Conservation (phyloP, 1,139 yeast genomes). For the Magnusiomyces suaveolens region DNA sequence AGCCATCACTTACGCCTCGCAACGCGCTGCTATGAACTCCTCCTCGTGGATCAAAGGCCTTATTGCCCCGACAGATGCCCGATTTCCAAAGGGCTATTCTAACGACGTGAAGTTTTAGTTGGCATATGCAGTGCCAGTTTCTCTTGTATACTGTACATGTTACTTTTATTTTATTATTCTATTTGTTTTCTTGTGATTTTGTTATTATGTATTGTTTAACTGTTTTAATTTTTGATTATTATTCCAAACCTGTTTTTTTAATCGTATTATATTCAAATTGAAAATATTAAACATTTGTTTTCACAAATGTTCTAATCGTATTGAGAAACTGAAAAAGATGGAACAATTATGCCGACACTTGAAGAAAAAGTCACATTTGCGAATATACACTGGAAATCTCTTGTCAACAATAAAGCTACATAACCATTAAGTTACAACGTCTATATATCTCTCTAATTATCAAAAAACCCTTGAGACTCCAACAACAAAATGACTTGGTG, state of each 20-base stretch:
- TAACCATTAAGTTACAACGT: no score
- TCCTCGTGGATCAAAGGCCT: conserved; percentile 12
- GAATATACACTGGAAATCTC: no score
- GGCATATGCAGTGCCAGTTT: no score
- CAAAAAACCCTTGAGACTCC: conserved; percentile 72
- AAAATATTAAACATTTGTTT: no score
- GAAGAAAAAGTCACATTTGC: no score
- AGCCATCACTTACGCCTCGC: not conserved
- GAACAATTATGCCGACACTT: no score
- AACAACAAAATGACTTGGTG: conserved; percentile 60
- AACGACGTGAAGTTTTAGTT: conserved; percentile 9
- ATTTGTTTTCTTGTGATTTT: not conserved
- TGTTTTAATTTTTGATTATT: not conserved
- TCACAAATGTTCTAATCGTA: no score
- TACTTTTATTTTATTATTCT: no score
- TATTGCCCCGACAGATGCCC: conserved; percentile 10
- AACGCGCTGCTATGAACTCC: not conserved
- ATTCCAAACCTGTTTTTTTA: not conserved
- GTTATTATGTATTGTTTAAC: no score
- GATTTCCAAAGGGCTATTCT: conserved; percentile 12
- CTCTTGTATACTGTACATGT: not conserved
- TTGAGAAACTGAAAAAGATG: no score
- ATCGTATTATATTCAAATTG: not conserved
- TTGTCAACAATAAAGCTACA: no score
- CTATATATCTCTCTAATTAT: no score